Base-by-base conservation (phyloP, 2,329 filamentous ascomycete species). In the Scortechinia acanthostroma region DNA sequence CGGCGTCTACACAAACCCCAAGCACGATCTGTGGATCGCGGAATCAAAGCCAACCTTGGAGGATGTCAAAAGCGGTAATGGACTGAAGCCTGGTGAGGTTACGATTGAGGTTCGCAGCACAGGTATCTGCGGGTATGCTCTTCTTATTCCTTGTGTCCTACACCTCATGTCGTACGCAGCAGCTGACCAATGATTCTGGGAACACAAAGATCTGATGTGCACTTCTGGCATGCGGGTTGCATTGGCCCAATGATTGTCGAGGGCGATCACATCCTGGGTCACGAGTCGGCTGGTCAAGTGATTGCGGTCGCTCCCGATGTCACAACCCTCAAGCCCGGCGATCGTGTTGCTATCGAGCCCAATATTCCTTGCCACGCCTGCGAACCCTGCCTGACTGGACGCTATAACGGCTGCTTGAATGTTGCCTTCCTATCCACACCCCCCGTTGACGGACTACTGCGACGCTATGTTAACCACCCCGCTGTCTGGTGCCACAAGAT, bases 401-500 rank as follows among this genome's bases (percentile, higher is more conserved):
- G 89, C 55, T 97, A 97, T 75, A 97, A 97, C 63, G 91, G 91
- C 49, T 97, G 91, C 70, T 86, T 91, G 56, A 76, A 73, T 44
- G 89, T 96, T 52, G 70, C 77, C 45, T 97, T 97, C 72, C 75
- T 94, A 44, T 94, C 88, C 43, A 97, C 93, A 3, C 91, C 93
- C 5, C 91, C 93, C 13, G 82, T 95, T 22, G 77, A 87, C 5
- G 93, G 91, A 25, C 76, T 97, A 50, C 74, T 97, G 55, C 80
- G 91, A 54, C 81, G 91, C 63, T 96, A 96, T 63, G 87, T 96
- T 68, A 95, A 91, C 70, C 91, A 96, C 70, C 91, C 89, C 2
- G 90, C 91, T 17, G 74, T 86, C 43, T 96, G 91, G 90, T 96
- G 91, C 69, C 89, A 96, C 73, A 95, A 95, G 74, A 93, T 97